Evolutionary conservation across 805 yeast genomes (phyloP), one percentile per base, ranked within the genome.

Genomic region (Starmerella geochares): DNA sequence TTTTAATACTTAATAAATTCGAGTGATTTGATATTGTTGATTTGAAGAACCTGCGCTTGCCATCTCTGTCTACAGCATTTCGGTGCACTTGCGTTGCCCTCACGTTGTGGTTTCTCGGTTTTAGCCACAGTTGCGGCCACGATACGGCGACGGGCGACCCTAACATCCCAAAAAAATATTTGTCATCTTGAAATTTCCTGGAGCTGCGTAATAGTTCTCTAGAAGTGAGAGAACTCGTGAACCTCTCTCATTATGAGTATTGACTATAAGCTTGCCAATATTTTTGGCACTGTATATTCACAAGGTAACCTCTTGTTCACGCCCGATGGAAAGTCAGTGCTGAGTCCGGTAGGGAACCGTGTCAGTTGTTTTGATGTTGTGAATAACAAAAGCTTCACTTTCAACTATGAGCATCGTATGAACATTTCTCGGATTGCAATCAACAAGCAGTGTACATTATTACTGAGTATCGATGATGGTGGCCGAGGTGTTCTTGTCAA

Each of bases 311-410:
- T 92, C 24, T 72, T 81, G 4, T 92, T 82, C 69, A 81, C 94
- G 0, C 78, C 81, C 1, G 96, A 88, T 62, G 98, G 98, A 2
- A 78, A 83, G 10, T 76, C 78, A 49, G 71, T 92, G 29, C 67
- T 92, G 41, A 81, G 92, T 52, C 97, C 98, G 0, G 97, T 92
- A 3, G 98, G 98, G 13, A 92, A 90, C 65, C 70, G 97, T 62
- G 88, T 92, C 27, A 75, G 87, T 16, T 85, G 84, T 49, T 92
- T 88, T 67, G 96, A 92, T 67, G 71, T 90, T 54, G 73, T 84
- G 46, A 81, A 84, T 62, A 87, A 82, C 65, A 81, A 78, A 58
- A 84, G 95, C 2, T 88, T 78, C 69, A 92, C 98, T 0, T 84
- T 90, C 62, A 78, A 80, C 59, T 92, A 87, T 65, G 96, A 92